Evolutionary conservation across 2,329 filamentous ascomycete species (phyloP), one percentile per base, ranked within the genome.

Genomic region (Aspergillus fumigatiaffinis): DNA sequence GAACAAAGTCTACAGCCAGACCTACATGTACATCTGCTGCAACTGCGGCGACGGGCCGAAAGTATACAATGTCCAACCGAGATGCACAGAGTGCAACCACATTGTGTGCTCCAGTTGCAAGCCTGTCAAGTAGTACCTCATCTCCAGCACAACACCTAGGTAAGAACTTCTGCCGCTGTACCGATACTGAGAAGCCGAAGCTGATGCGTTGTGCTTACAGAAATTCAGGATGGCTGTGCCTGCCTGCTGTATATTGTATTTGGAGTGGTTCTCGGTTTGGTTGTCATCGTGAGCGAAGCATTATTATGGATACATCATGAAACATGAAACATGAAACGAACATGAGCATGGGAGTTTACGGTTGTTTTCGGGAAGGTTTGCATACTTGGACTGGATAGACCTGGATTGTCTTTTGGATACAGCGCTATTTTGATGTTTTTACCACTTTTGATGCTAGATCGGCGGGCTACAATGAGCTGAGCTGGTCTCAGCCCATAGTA

Each of bases 21-120:
- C 64, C 9, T 60, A 67, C 52, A 63, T 73, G 60, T 77, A 74
- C 49, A 66, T 73, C 54, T 77, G 75, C 64, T 77, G 75, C 67
- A 1, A 57, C 4, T 77, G 75, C 57, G 42, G 65, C 1, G 74
- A 77, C 46, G 75, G 75, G 0, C 75, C 75, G 0, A 77, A 76
- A 52, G 60, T 74, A 42, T 76, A 62, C 59, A 63, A 71, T 10
- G 47, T 58, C 29, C 71, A 77, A 47, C 65, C 70, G 2, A 48
- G 41, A 21, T 77, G 75, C 52, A 61, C 74, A 2, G 55, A 42
- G 0, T 77, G 75, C 64, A 1, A 66, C 2, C 75, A 77, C 25
- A 41, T 42, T 14, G 64, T 61, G 26, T 77, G 75, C 65, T 0
- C 2, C 5, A 4, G 10, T 14, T 76, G 74, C 66, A 51, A 32